These are phyloP conservation scores for Penicillium cosmopolitanum DNA, from an alignment of 495 filamentous ascomycete genomes.

Conservation along the genomic window DNA sequence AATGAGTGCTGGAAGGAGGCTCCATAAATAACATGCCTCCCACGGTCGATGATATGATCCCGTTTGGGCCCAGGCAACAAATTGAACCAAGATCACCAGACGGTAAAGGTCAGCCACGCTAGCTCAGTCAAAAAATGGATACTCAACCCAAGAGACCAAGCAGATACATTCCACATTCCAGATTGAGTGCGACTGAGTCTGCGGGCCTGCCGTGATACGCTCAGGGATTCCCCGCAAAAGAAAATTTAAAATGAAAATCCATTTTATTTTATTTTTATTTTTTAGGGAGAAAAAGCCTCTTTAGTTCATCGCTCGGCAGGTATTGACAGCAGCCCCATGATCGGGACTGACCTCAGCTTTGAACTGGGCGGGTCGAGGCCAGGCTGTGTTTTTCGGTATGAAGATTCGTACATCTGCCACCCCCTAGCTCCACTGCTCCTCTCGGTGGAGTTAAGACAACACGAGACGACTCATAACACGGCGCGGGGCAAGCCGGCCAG, in stretches of 20 bases:
- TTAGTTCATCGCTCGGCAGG: neutral
- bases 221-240: slow-evolving; percentile 40
- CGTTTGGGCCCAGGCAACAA: slow-evolving; percentile 21
- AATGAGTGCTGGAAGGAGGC: slow-evolving; percentile 9
- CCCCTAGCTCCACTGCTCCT: neutral
- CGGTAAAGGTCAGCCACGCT: slow-evolving; percentile 13
- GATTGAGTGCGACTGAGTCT: slow-evolving; percentile 20
- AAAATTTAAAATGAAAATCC: neutral
- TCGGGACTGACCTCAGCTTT: slow-evolving; percentile 3
- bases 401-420: neutral
- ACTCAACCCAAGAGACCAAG: slow-evolving; percentile 13
- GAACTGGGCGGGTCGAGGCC: slow-evolving; percentile 1
- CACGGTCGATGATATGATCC: slow-evolving; percentile 20
- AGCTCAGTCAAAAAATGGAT: slow-evolving; percentile 23
- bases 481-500: neutral
- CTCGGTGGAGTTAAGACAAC: neutral
- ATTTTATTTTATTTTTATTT: neutral
- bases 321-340: slow-evolving; percentile 17
- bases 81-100: slow-evolving; percentile 25
- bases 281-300: neutral
- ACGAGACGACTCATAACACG: neutral
- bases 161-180: slow-evolving; percentile 34
- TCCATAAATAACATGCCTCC: slow-evolving; percentile 20
- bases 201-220: slow-evolving; percentile 34
- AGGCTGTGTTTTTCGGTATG: slow-evolving; percentile 16